A percentile compares a stretch with the other conserved stretches of the same genome.
These are phyloP conservation scores for Magnusiomyces magnusii DNA, from an alignment of 1,139 yeast species.

Conservation along the genomic window DNA sequence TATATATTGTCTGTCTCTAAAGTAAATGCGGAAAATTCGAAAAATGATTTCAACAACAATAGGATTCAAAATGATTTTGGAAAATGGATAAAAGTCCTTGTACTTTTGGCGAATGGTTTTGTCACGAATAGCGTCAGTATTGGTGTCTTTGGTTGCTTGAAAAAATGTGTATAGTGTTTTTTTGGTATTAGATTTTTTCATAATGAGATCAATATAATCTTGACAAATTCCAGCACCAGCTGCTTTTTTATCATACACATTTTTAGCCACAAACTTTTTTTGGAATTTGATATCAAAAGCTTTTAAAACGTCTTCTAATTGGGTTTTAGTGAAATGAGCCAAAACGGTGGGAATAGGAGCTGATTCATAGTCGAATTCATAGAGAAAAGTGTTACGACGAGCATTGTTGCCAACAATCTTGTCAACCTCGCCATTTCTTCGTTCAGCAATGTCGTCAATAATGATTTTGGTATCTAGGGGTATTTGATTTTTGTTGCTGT, in stretches of 20 bases:
- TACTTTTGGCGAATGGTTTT: not conserved
- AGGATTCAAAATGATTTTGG: not conserved
- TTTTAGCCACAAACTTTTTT: not conserved
- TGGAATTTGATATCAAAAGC: not conserved
- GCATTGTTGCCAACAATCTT: not conserved
- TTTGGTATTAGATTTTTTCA: not conserved
- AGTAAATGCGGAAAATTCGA: not conserved
- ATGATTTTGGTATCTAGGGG: not conserved
- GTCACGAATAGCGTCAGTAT: not conserved
- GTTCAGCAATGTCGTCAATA: not conserved
- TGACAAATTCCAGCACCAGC: not conserved
- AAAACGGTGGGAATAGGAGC: not conserved
- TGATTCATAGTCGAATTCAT: slow-evolving; percentile 1
- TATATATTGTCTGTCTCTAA: not conserved
- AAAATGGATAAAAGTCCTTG: not conserved
- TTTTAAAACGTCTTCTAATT: not conserved
- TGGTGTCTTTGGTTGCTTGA: not conserved
- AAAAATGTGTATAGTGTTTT: not conserved
- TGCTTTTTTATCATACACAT: not conserved
- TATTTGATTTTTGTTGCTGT: not conserved
- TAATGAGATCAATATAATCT: not conserved
- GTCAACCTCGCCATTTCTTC: not conserved
- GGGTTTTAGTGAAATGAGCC: not conserved
- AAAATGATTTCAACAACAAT: not conserved
- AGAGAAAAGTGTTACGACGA: slow-evolving; percentile 5